A percentile compares a stretch with the other conserved stretches of the same genome.
Evolutionary conservation across 768 basidiomycete species (phyloP).

Genomic region (Terana coerulea): DNA sequence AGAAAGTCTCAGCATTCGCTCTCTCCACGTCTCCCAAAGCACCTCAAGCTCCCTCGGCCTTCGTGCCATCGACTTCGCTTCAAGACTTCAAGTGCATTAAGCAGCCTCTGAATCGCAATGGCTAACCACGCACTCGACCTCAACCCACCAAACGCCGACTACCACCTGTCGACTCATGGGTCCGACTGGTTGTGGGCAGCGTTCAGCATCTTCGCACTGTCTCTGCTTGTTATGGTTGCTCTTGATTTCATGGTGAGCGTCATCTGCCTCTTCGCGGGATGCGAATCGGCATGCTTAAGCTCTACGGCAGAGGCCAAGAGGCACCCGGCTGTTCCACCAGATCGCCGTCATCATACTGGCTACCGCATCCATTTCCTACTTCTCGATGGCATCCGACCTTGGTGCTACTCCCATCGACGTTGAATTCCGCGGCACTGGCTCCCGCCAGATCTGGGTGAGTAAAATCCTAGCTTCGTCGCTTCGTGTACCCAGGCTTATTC

Average conservation of each 20-base stretch:
- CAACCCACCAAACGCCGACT: conserved; percentile 35
- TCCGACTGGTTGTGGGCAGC: conserved; percentile 55
- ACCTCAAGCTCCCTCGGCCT: not conserved
- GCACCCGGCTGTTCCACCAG: conserved; percentile 47
- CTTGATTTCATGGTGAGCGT: conserved; percentile 33
- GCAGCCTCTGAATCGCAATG: conserved; percentile 18
- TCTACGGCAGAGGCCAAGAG: conserved; percentile 29
- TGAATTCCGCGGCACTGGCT: conserved; percentile 36
- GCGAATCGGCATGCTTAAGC: not conserved
- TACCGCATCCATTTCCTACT: conserved; percentile 44
- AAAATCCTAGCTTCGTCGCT: not conserved
- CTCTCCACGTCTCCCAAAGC: not conserved
- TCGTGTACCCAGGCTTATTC: not conserved
- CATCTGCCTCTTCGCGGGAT: not conserved
- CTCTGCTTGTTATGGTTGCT: conserved; percentile 34
- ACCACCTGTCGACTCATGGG: conserved; percentile 39
- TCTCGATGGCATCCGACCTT: conserved; percentile 55
- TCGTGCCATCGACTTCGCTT: conserved; percentile 4
- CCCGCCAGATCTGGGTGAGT: conserved; percentile 42
- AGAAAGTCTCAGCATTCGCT: not conserved
- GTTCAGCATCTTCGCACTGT: conserved; percentile 44
- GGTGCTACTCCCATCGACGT: conserved; percentile 42
- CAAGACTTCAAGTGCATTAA: conserved; percentile 1
- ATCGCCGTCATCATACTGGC: conserved; percentile 43
- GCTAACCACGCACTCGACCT: conserved; percentile 28